A percentile compares a stretch with the other conserved stretches of the same genome.
Conservation (phyloP, 2,329 filamentous ascomycete species). For the Ramularia endophylla region DNA sequence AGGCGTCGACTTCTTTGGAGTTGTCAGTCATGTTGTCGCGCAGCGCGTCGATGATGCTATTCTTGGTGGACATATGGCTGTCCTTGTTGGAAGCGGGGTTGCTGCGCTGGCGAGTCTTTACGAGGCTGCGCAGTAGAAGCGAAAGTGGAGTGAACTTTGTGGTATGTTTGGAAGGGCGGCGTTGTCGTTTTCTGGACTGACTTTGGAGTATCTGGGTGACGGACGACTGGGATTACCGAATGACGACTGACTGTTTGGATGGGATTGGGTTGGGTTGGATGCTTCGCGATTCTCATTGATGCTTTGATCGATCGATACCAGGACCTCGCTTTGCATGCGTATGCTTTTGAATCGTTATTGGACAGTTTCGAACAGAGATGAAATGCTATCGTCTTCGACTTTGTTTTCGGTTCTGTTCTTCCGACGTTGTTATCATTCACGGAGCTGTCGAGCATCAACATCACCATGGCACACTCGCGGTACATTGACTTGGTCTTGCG, state of each 20-base stretch:
- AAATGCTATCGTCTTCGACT: too few species aligned
- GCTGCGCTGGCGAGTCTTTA: constrained; percentile 66
- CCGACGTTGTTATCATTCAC: too few species aligned
- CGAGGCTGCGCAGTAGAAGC: constrained; percentile 62
- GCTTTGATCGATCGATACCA: constrained; percentile 1
- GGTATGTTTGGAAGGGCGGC: too few species aligned
- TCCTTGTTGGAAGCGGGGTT: constrained; percentile 63
- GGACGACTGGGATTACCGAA: neutral
- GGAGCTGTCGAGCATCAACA: too few species aligned
- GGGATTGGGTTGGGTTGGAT: neutral
- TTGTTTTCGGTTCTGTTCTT: too few species aligned
- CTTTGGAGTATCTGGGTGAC: neutral
- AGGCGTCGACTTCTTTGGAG: constrained; percentile 54
- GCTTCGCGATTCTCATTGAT: neutral
- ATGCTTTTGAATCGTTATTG: too few species aligned
- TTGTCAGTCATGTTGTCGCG: constrained; percentile 56
- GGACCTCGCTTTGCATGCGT: neutral
- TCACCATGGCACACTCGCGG: too few species aligned
- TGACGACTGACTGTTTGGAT: neutral
- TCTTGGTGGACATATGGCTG: constrained; percentile 65
- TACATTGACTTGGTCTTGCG: too few species aligned
- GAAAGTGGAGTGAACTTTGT: too few species aligned
- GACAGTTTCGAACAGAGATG: too few species aligned
- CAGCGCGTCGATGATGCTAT: constrained; percentile 59
- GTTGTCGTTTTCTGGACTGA: too few species aligned